Evolutionary conservation across 805 yeast species (phyloP).

Genomic region (Candida arabinofermentans): DNA sequence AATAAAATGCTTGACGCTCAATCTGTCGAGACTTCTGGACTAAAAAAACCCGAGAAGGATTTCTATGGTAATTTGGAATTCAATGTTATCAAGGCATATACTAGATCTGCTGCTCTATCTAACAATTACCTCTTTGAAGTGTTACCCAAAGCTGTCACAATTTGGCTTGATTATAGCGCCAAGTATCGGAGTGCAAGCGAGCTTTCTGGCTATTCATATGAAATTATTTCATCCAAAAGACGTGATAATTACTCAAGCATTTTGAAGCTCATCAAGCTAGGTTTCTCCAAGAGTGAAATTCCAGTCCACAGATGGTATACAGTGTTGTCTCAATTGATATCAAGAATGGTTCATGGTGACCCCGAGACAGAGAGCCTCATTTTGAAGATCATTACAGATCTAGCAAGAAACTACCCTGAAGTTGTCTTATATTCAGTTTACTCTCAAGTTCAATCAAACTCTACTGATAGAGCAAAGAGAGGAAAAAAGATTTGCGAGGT

Average conservation of each 20-base stretch:
- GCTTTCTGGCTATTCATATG: constrained; percentile 23
- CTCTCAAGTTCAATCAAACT: constrained; percentile 61
- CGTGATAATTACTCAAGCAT: constrained; percentile 41
- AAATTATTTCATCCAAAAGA: constrained; percentile 27
- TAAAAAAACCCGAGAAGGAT: constrained; percentile 27
- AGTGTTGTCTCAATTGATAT: constrained; percentile 79
- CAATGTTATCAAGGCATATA: constrained; percentile 51
- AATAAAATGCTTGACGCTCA: constrained; percentile 74
- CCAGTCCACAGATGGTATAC: constrained; percentile 71
- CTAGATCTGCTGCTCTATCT: constrained; percentile 58
- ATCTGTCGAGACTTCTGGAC: constrained; percentile 24
- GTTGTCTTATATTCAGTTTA: constrained; percentile 84
- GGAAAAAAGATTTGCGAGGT: constrained; percentile 43
- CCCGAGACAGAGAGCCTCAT: constrained; percentile 52
- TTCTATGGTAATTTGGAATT: constrained; percentile 50
- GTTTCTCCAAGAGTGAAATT: constrained; percentile 36
- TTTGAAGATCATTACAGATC: constrained; percentile 49
- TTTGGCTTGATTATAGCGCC: constrained; percentile 80
- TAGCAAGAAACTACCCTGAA: constrained; percentile 66
- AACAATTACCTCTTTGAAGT: constrained; percentile 72
- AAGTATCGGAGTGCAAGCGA: constrained; percentile 27
- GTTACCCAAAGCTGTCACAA: constrained; percentile 81
- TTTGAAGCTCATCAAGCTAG: constrained; percentile 42
- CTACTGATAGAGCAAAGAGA: constrained; percentile 39
- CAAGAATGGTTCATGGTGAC: constrained; percentile 69